Conservation (phyloP, 2,329 filamentous ascomycete species). For the Gremmenia infestans region DNA sequence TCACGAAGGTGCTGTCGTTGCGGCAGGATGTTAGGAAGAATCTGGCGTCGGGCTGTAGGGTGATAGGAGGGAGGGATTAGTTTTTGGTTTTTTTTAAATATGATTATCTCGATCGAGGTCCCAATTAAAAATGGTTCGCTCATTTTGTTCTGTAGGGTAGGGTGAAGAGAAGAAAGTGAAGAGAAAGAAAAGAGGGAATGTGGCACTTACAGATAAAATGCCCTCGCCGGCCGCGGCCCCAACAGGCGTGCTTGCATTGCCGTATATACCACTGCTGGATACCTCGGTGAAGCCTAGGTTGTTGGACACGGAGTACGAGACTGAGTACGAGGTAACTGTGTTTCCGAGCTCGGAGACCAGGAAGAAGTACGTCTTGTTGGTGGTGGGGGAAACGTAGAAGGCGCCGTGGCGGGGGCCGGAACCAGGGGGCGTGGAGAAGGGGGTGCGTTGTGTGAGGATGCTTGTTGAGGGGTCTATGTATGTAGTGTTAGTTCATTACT, state of each 20-base stretch:
- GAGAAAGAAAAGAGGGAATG: too few species aligned
- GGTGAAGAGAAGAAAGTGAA: background rate
- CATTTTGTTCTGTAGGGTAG: background rate
- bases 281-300: conserved; percentile 42
- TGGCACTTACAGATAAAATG: conserved; percentile 47
- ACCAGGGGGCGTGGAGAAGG: conserved; percentile 34
- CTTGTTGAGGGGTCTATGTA: conserved; percentile 25
- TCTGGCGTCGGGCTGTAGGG: conserved; percentile 48
- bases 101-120: too few species aligned
- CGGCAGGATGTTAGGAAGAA: conserved; percentile 67
- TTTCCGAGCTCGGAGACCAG: conserved; percentile 44
- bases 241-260: conserved; percentile 37
- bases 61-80: too few species aligned
- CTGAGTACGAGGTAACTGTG: conserved; percentile 46
- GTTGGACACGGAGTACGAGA: conserved; percentile 42
- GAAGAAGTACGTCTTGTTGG: conserved; percentile 30
- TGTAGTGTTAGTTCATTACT: background rate
- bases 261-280: conserved; percentile 46
- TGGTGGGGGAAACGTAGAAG: conserved; percentile 33
- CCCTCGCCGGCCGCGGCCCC: conserved; percentile 51
- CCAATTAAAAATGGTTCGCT: conserved; percentile 2
- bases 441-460: conserved; percentile 34
- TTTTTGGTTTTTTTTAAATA: too few species aligned
- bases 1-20: conserved; percentile 50
- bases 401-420: conserved; percentile 50